Base-by-base conservation (phyloP, 352 stramenopile species). In the Phytopythium litorale region DNA sequence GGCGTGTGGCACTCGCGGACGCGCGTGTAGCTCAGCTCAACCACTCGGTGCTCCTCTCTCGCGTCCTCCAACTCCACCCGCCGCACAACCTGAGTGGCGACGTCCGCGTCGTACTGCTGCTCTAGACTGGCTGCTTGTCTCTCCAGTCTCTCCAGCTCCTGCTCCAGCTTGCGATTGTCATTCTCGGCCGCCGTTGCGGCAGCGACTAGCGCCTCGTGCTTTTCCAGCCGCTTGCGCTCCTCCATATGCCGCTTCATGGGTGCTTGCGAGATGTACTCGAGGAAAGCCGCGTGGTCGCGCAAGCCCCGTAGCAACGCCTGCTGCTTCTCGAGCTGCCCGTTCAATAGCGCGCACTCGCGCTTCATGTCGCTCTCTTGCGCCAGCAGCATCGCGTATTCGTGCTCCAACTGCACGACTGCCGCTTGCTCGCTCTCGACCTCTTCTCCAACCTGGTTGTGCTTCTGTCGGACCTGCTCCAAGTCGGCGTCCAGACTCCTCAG, bases 1-100 rank as follows among this genome's bases (percentile, higher is more conserved):
- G 84, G 84, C 8, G 84, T 92, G 62, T 92, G 84, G 62, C 82
- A 91, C 16, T 67, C 59, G 28, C 76, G 72, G 0, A 76, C 70
- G 32, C 73, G 60, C 11, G 75, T 46, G 56, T 58, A 77, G 2
- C 66, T 58, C 19, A 60, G 38, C 21, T 76, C 67, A 0, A 72
- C 65, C 25, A 58, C 56, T 6, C 86, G 69, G 2, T 67, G 74
- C 19, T 72, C 60, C 0, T 58, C 51, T 53, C 67, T 58, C 7
- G 70, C 67, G 1, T 80, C 67, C 0, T 35, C 38, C 0, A 88
- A 30, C 28, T 59, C 54, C 4, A 62, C 42, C 1, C 16, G 35
- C 32, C 75, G 63, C 0, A 72, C 43, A 3, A 64, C 38, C 0
- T 63, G 52, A 18, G 67, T 71, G 7, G 57, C 65, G 0, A 86